Evolutionary conservation across 192 early-diverging fungal species (phyloP), one percentile per base, ranked within the genome.

Genomic region (Backusella liffmaniae): DNA sequence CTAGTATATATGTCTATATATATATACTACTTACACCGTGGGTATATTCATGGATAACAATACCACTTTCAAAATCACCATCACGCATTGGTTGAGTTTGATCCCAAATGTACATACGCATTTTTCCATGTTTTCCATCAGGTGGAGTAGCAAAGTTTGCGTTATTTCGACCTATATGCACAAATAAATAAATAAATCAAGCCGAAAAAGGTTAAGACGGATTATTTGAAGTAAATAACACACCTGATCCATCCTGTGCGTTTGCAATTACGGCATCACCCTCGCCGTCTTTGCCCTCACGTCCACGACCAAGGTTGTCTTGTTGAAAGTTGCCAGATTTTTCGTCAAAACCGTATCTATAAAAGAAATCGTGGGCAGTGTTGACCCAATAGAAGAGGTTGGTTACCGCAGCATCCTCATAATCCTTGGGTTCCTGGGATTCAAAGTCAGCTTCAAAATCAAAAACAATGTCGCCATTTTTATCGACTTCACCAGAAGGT

Each of bases 71-170:
- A 66, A 98, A 83, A 67, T 96, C 95, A 46, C 94, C 95, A 80
- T 98, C 97, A 37, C 96, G 84, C 76, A 84, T 77, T 7, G 94
- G 92, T 1, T 79, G 73, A 4, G 91, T 90, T 21, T 84, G 79
- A 72, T 95, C 92, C 97, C 97, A 98, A 3, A 94, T 88, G 71
- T 95, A 98, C 97, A 98, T 98, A 66, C 95, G 90, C 97, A 98
- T 98, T 76, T 92, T 87, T 35, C 91, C 91, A 70, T 89, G 88
- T 80, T 94, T 89, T 70, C 97, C 97, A 86, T 98, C 97, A 1
- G 95, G 95, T 23, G 96, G 96, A 34, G 97, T 97, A 9, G 95
- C 94, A 89, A 98, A 98, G 80, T 96, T 96, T 73, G 97, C 97
- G 86, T 96, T 97, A 80, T 96, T 94, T 46, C 70, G 70, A 49